Evolutionary conservation across 495 filamentous ascomycete species (phyloP).

Genomic region (Podospora pseudopauciseta): DNA sequence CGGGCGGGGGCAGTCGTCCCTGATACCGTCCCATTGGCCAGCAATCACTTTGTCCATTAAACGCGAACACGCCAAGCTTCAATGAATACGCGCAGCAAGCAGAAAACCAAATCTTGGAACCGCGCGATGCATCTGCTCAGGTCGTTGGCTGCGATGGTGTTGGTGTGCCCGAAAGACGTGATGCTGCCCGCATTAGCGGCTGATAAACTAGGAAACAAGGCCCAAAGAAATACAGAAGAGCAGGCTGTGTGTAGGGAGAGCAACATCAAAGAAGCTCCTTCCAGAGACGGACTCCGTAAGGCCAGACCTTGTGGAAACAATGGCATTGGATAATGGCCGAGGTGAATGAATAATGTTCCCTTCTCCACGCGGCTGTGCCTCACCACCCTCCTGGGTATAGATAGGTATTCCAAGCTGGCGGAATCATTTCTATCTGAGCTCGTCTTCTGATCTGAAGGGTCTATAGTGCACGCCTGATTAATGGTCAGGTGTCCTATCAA

Average conservation of each 20-base stretch:
- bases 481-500: neutral
- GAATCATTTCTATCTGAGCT: neutral
- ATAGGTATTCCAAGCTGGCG: no score
- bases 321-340: neutral
- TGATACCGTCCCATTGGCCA: slow-evolving; percentile 11
- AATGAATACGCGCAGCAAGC: slow-evolving; percentile 31
- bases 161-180: slow-evolving; percentile 19
- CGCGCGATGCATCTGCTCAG: slow-evolving; percentile 9
- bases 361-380: neutral
- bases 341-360: neutral
- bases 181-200: slow-evolving; percentile 31
- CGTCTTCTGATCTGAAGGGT: neutral
- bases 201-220: slow-evolving; percentile 23
- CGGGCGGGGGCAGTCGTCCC: neutral
- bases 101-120: slow-evolving; percentile 28
- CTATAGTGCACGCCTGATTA: neutral
- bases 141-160: slow-evolving; percentile 16
- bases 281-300: neutral
- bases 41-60: slow-evolving; percentile 28
- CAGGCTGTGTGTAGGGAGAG: neutral
- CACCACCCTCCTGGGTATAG: neutral
- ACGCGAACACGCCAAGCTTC: slow-evolving; percentile 32
- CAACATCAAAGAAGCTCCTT: neutral
- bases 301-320: neutral
- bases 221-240: neutral